phyloP scores from a whole-genome alignment of 495 filamentous ascomycete genomes.

The Entonaema liquescens region DNA sequence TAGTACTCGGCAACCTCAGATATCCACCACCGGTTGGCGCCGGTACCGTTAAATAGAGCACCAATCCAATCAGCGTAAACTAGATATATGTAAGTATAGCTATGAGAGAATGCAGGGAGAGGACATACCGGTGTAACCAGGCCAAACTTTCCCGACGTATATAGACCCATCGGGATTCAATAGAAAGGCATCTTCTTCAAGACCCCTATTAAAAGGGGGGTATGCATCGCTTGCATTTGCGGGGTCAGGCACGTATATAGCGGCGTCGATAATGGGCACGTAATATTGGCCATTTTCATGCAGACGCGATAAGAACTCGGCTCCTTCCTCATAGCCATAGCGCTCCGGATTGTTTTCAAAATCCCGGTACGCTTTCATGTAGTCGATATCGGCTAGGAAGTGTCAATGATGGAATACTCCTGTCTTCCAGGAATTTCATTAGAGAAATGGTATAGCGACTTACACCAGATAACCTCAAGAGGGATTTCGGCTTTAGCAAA shows the following conservation, averaged over 20 bases:
- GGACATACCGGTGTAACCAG: constrained; percentile 69
- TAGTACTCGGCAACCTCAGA: constrained; percentile 70
- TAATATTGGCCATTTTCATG: constrained; percentile 76
- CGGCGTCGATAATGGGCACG: constrained; percentile 85
- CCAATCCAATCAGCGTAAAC: constrained; percentile 64
- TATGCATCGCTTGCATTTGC: constrained; percentile 76
- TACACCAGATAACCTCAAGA: constrained; percentile 79
- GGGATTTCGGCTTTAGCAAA: constrained; percentile 78
- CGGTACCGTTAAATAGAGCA: constrained; percentile 67
- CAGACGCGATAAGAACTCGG: constrained; percentile 69
- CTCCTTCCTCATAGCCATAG: constrained; percentile 71
- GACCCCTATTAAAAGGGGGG: constrained; percentile 71
- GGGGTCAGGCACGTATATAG: constrained; percentile 80
- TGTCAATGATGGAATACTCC: constrained; percentile 49
- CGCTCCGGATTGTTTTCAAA: constrained; percentile 78
- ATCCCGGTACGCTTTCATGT: constrained; percentile 73
- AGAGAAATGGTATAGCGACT: constrained; percentile 11
- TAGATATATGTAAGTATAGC: constrained; percentile 51
- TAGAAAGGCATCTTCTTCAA: constrained; percentile 72
- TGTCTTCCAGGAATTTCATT: neutral
- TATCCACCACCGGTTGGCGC: constrained; percentile 73
- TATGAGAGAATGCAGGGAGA: constrained; percentile 48
- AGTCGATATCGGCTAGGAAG: constrained; percentile 82
- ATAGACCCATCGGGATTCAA: constrained; percentile 72
- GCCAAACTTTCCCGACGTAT: constrained; percentile 86